Evolutionary conservation across 352 stramenopile species (phyloP), one percentile per base, ranked within the genome.

Genomic region (Blastocystis sp.): DNA sequence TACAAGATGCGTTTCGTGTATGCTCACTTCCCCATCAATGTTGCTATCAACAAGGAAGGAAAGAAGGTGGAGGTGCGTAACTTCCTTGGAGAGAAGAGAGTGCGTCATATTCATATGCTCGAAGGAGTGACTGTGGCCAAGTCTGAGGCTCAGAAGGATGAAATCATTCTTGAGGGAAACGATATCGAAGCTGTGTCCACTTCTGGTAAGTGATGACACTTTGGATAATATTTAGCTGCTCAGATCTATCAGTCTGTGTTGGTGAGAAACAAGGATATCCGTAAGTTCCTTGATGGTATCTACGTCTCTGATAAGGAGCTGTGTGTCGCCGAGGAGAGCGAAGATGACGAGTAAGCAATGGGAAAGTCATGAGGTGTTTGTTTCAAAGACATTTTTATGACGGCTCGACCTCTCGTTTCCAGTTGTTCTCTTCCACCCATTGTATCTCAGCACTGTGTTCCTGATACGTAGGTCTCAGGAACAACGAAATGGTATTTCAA

Each of bases 11-110:
- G 98, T 95, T 27, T 92, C 98, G 39, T 98, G 94, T 94, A 99
- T 92, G 95, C 94, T 81, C 97, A 99, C 92, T 99, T 99, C 91
- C 97, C 97, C 89, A 99, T 99, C 94, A 99, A 98, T 91, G 95
- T 98, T 39, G 95, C 93, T 75, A 93, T 97, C 88, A 91, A 89
- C 73, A 90, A 90, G n/a, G 93, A 95, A 77, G 93, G 93, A 89
- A 93, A 93, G 90, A 90, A 90, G 75, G 93, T 98, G 81, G 96
- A 99, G 91, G 98, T 99, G 91, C 94, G 96, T 85, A 99, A 99
- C 93, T 99, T 99, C 91, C 92, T 99, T 74, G 96, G 96, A 92
- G 95, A 99, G 91, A 98, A 98, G 92, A 94, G 95, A 85, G 95
- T 98, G 77, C 95, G 96, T 89, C 98, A 92, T 86, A 93, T 98